Conservation (phyloP, 2,329 filamentous ascomycete species). For the Escovopsis sp. region DNA sequence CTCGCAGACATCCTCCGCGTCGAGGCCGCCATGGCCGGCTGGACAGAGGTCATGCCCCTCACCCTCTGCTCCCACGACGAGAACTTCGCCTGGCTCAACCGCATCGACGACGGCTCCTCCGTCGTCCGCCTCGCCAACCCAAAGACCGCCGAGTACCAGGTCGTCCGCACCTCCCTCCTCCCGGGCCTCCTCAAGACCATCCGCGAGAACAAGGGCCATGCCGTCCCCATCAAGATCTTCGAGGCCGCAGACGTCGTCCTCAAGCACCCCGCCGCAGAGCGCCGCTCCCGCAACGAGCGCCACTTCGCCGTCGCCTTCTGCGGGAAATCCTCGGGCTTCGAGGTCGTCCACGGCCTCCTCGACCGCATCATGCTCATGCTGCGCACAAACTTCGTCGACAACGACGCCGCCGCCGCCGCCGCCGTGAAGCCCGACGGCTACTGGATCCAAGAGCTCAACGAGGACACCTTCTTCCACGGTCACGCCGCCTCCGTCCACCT, state of each 20-base stretch:
- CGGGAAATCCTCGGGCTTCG: slow-evolving; percentile 87
- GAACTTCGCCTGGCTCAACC: slow-evolving; percentile 92
- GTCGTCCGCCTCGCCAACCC: slow-evolving; percentile 81
- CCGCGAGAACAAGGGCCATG: slow-evolving; percentile 80
- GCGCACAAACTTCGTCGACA: slow-evolving; percentile 61
- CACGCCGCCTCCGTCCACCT: slow-evolving; percentile 77
- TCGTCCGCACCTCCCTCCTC: slow-evolving; percentile 73
- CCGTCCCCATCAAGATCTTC: slow-evolving; percentile 81
- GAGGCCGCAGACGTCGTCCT: slow-evolving; percentile 84
- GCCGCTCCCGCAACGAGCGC: slow-evolving; percentile 79
- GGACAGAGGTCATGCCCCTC: slow-evolving; percentile 89
- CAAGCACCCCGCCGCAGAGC: slow-evolving; percentile 69
- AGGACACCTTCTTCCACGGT: slow-evolving; percentile 81
- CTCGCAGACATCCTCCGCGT: slow-evolving; percentile 78
- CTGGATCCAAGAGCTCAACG: slow-evolving; percentile 87
- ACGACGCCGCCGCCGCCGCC: slow-evolving; percentile 54
- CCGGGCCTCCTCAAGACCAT: slow-evolving; percentile 88
- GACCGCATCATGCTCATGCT: slow-evolving; percentile 91
- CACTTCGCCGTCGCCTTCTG: slow-evolving; percentile 96
- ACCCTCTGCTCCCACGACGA: slow-evolving; percentile 97
- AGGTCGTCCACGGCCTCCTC: slow-evolving; percentile 84
- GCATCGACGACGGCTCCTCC: slow-evolving; percentile 69
- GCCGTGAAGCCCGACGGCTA: slow-evolving; percentile 55
- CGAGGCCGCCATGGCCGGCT: slow-evolving; percentile 86
- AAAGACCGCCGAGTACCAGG: slow-evolving; percentile 85